Conservation (phyloP, 345 rosid genomes). For the Odontarrhena argentea region DNA sequence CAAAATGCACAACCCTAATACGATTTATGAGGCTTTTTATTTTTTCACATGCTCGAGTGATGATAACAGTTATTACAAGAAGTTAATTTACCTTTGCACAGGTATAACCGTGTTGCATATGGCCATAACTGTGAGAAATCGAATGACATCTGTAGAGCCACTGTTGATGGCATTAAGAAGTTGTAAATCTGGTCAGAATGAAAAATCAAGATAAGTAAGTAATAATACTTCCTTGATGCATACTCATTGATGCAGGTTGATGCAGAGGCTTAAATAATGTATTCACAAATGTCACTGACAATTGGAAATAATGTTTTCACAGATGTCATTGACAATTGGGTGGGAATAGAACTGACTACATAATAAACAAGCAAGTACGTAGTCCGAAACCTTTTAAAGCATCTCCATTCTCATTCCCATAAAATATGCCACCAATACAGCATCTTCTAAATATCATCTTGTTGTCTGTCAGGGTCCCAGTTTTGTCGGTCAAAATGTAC, state of each 20-base stretch:
- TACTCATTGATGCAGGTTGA: constrained; percentile 28
- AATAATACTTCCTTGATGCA: constrained; percentile 17
- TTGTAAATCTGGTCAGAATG: constrained; percentile 54
- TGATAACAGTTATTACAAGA: constrained; percentile 11
- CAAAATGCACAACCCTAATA: constrained; percentile 11
- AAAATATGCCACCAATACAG: constrained; percentile 76
- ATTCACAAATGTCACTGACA: not conserved
- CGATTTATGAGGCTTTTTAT: not conserved
- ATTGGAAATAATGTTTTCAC: constrained; percentile 9
- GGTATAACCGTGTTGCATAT: constrained; percentile 94
- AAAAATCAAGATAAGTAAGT: constrained; percentile 25
- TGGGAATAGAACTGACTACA: constrained; percentile 1
- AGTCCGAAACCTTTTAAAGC: constrained; percentile 77
- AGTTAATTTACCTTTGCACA: constrained; percentile 60
- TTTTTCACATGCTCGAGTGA: constrained; percentile 4
- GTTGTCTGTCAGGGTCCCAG: constrained; percentile 97
- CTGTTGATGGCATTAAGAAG: constrained; percentile 71
- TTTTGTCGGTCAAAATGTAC: constrained; percentile 96
- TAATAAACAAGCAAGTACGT: not conserved
- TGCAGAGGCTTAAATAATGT: constrained; percentile 24
- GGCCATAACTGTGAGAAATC: constrained; percentile 90
- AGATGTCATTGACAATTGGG: constrained; percentile 14
- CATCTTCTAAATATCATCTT: constrained; percentile 97
- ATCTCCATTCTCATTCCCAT: constrained; percentile 89
- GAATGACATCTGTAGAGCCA: constrained; percentile 80